Evolutionary conservation across 306 rosid species (phyloP).

Genomic region (Erythrophleum fordii): DNA sequence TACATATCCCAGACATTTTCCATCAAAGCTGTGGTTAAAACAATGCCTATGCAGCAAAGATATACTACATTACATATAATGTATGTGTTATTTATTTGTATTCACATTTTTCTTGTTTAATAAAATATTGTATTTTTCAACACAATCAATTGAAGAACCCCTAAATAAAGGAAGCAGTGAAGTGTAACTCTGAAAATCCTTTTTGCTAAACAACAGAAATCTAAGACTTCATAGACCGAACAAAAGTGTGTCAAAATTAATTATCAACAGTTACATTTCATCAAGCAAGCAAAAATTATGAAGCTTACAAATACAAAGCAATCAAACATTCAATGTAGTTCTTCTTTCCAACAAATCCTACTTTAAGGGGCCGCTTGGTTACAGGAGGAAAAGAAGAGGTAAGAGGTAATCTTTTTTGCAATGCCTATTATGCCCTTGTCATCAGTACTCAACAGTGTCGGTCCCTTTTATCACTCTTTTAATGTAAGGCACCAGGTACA

Average conservation of each 20-base stretch:
- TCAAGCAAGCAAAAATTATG: neutral
- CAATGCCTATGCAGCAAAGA: neutral
- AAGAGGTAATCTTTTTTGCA: too few species aligned
- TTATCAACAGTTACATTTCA: neutral
- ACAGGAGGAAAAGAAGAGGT: too few species aligned
- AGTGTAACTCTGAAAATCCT: neutral
- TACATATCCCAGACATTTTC: slow-evolving; percentile 1
- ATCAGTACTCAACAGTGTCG: too few species aligned
- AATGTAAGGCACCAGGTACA: too few species aligned
- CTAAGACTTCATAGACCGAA: too few species aligned
- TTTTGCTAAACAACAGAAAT: neutral
- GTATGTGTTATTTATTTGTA: neutral
- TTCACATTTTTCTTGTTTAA: neutral
- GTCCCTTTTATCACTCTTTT: too few species aligned
- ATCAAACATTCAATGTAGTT: too few species aligned
- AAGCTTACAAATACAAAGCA: too few species aligned
- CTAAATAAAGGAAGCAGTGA: neutral
- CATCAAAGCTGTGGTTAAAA: neutral
- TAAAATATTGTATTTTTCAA: neutral
- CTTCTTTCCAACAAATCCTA: too few species aligned
- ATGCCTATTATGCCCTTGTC: too few species aligned
- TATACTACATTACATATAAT: neutral
- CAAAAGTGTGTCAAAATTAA: neutral
- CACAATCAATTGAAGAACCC: neutral
- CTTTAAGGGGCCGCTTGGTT: too few species aligned